Evolutionary conservation across 345 rosid genomes (phyloP).

Genomic region (Salix arbutifolia): DNA sequence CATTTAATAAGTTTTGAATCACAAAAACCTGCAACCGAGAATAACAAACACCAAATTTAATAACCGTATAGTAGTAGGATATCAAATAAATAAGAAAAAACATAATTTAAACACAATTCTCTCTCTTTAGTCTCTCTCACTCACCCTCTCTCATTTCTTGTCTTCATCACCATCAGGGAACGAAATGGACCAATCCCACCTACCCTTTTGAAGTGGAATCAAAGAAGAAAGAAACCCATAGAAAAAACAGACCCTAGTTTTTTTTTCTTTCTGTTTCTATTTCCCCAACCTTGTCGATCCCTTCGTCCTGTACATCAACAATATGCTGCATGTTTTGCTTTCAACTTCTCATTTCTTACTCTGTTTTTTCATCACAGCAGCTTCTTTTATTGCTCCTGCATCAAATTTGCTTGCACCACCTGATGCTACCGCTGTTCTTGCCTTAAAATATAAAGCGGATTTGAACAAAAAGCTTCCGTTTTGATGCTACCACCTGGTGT

Average conservation of each 20-base stretch:
- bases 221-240: not conserved
- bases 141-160: not conserved
- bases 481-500: not conserved
- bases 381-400: not conserved
- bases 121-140: too few species aligned
- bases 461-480: constrained; percentile 34
- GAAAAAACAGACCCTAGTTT: not conserved
- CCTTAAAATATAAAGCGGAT: constrained; percentile 73
- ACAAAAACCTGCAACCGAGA: too few species aligned
- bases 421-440: constrained; percentile 61
- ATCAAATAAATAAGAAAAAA: too few species aligned
- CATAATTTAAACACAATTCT: too few species aligned
- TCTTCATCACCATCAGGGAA: not conserved
- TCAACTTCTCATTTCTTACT: constrained; percentile 4
- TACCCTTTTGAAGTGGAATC: not conserved
- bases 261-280: not conserved
- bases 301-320: not conserved
- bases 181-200: constrained; percentile 7
- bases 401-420: constrained; percentile 15
- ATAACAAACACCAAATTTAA: too few species aligned
- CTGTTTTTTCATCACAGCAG: not conserved
- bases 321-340: constrained; percentile 19
- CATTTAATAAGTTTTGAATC: too few species aligned
- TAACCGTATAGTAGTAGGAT: too few species aligned
- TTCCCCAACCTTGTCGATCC: not conserved